Percentiles rank a stretch among this genome's conserved stretches.
Conservation (phyloP, 768 basidiomycete genomes). For the Roridomyces roridus region DNA sequence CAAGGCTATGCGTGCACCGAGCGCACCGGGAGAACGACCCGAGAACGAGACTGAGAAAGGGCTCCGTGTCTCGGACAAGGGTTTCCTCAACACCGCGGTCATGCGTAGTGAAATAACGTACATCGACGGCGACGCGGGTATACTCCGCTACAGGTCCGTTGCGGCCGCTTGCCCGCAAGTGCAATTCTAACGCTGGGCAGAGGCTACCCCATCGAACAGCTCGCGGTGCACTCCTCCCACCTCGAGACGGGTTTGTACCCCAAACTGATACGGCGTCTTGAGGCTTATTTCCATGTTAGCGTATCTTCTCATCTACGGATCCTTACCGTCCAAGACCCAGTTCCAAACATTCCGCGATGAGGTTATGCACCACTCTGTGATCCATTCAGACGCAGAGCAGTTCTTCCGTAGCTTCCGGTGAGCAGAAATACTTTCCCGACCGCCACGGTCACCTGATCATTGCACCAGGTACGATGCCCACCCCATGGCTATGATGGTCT, state of each 20-base stretch:
- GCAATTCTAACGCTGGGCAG: constrained; percentile 39
- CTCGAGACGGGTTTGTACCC: constrained; percentile 62
- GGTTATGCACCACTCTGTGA: constrained; percentile 76
- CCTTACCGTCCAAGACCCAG: constrained; percentile 70
- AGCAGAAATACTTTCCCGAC: background rate
- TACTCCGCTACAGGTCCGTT: constrained; percentile 75
- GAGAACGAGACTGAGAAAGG: constrained; percentile 89
- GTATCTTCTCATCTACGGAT: constrained; percentile 89
- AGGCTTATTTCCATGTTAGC: constrained; percentile 39
- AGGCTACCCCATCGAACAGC: constrained; percentile 93
- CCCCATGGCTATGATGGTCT: constrained; percentile 90
- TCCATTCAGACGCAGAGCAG: constrained; percentile 71
- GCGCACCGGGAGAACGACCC: constrained; percentile 63
- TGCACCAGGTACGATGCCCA: constrained; percentile 81
- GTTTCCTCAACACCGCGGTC: constrained; percentile 85
- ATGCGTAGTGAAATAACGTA: constrained; percentile 84
- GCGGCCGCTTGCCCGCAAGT: background rate
- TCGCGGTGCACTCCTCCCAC: constrained; percentile 80
- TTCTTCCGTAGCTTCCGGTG: constrained; percentile 75
- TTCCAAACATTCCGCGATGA: constrained; percentile 72
- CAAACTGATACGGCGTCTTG: background rate
- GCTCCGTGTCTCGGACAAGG: constrained; percentile 78
- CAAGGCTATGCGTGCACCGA: constrained; percentile 72
- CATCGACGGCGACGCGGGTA: constrained; percentile 89
- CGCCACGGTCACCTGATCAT: background rate